These are phyloP conservation scores for Neurospora sp. DNA, from an alignment of 495 filamentous ascomycete species.

Conservation along the genomic window DNA sequence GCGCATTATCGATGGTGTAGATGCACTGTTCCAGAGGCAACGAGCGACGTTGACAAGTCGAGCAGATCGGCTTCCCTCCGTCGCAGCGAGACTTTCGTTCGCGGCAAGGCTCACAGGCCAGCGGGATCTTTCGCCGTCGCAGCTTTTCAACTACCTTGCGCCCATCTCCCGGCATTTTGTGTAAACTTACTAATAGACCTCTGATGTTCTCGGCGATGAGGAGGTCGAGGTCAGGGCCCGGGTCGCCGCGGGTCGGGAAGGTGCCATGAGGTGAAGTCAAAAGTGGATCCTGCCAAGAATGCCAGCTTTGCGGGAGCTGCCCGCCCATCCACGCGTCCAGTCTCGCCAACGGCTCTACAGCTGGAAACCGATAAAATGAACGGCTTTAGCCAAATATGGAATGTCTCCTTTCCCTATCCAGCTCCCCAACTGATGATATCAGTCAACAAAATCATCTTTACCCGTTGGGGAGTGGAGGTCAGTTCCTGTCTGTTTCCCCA, in stretches of 20 bases:
- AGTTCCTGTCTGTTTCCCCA: no score
- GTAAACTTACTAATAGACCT: not conserved
- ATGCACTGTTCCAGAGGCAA: slow-evolving; percentile 27
- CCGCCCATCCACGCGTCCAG: not conserved
- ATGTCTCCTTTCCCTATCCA: no score
- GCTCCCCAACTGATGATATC: not conserved
- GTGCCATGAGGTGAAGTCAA: not conserved
- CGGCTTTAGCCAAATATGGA: not conserved
- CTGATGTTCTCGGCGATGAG: not conserved
- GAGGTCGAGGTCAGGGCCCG: not conserved
- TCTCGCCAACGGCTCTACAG: not conserved
- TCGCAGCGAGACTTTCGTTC: slow-evolving; percentile 36
- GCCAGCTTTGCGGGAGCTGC: not conserved
- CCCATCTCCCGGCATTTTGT: not conserved
- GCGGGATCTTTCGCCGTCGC: slow-evolving; percentile 9
- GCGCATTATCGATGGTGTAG: slow-evolving; percentile 27
- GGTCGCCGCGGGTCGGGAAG: not conserved
- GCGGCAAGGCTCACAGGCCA: slow-evolving; percentile 33
- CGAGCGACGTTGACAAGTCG: slow-evolving; percentile 28
- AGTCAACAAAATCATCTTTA: not conserved
- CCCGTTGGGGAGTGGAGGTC: no score
- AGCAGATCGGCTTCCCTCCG: slow-evolving; percentile 36
- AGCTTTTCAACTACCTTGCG: not conserved
- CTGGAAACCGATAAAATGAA: not conserved
- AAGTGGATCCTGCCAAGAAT: not conserved